phyloP scores from a whole-genome alignment of 371 early-diverging fungal genomes.

The Mucor irregularis region DNA sequence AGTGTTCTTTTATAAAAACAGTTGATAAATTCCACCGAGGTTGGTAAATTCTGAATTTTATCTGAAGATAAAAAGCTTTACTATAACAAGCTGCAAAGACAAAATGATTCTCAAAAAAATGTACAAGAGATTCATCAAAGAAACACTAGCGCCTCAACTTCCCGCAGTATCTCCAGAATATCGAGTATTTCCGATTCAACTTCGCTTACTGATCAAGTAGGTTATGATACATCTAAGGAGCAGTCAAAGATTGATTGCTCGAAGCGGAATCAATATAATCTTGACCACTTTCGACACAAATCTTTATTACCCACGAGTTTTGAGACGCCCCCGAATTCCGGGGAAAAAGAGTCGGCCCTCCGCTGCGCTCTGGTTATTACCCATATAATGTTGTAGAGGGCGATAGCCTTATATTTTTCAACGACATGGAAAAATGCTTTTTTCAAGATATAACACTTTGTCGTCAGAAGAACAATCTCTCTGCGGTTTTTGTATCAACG shows the following conservation, averaged over 20 bases:
- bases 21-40: background rate
- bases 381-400: conserved; percentile 1
- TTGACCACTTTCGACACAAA: no score
- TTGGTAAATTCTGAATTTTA: conserved; percentile 1
- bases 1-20: background rate
- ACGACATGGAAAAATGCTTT: no score
- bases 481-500: no score
- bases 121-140: background rate
- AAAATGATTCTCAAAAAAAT: background rate
- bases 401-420: conserved; percentile 4
- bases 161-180: background rate
- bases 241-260: no score
- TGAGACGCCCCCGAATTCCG: no score
- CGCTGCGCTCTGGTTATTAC: background rate
- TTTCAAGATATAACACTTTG: no score
- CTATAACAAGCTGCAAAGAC: conserved; percentile 7
- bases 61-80: background rate
- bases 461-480: no score
- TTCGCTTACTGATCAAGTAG: background rate
- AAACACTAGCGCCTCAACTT: background rate
- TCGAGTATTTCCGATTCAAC: background rate
- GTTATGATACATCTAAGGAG: background rate
- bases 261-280: no score
- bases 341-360: no score
- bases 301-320: no score